Conservation (phyloP, 2,329 filamentous ascomycete genomes). For the Juglanconis sp. region DNA sequence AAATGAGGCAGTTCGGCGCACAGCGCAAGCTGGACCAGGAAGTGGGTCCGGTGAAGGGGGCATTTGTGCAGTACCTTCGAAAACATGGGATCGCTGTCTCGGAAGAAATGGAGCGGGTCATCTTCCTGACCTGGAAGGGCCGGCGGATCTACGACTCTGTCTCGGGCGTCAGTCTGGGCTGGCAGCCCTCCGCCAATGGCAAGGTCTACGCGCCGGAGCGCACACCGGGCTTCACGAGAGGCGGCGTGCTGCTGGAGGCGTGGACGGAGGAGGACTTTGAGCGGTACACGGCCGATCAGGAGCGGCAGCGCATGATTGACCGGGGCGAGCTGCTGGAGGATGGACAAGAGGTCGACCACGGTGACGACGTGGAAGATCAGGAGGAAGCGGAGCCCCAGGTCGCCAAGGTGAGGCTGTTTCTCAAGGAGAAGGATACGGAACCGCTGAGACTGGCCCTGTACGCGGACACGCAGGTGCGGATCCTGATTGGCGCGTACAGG, state of each 20-base stretch:
- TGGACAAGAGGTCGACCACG: constrained; percentile 25
- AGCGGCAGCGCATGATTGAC: constrained; percentile 42
- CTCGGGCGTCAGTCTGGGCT: constrained; percentile 65
- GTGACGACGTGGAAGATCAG: constrained; percentile 13
- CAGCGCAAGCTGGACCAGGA: constrained; percentile 11
- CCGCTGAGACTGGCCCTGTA: constrained; percentile 50
- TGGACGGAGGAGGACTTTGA: constrained; percentile 66
- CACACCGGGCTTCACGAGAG: constrained; percentile 42
- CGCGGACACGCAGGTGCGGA: constrained; percentile 56
- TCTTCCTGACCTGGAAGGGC: constrained; percentile 79
- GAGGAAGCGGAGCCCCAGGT: constrained; percentile 20
- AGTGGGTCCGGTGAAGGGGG: constrained; percentile 5
- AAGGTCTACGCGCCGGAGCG: constrained; percentile 33
- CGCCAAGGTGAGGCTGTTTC: constrained; percentile 45
- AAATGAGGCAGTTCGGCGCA: constrained; percentile 10
- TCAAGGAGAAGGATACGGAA: constrained; percentile 51
- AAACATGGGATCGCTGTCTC: background rate
- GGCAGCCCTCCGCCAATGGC: constrained; percentile 46
- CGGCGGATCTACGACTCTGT: constrained; percentile 72
- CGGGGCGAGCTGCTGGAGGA: constrained; percentile 38
- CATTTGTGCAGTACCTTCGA: constrained; percentile 1
- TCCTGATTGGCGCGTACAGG: constrained; percentile 61
- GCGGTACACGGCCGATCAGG: constrained; percentile 45
- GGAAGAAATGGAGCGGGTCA: constrained; percentile 39
- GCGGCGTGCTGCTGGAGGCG: constrained; percentile 70